phyloP scores from a whole-genome alignment of 495 filamentous ascomycete genomes.

The Mycothermus thermophilus region DNA sequence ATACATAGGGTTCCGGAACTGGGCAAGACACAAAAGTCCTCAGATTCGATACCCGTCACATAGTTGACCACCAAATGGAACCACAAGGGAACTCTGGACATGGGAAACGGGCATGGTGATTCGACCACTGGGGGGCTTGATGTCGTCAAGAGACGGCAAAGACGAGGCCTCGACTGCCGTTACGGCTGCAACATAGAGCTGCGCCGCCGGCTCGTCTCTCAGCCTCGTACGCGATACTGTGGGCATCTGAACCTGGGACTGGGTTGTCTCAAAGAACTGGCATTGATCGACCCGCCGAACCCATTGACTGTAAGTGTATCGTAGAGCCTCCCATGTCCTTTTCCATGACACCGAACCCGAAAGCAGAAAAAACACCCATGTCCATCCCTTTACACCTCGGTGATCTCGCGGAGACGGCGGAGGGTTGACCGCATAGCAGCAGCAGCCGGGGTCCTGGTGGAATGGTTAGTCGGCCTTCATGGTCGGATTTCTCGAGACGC shows the following conservation, averaged over 20 bases:
- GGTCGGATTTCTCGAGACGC: background rate
- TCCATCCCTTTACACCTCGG: constrained; percentile 60
- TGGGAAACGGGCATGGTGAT: constrained; percentile 5
- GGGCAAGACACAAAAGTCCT: no score
- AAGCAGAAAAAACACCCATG: constrained; percentile 17
- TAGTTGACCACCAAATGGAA: no score
- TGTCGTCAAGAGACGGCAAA: constrained; percentile 6
- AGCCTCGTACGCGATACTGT: constrained; percentile 7
- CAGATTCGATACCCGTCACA: no score
- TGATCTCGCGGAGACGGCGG: constrained; percentile 92
- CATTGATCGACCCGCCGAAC: constrained; percentile 23
- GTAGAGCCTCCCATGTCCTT: constrained; percentile 24
- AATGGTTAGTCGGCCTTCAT: constrained; percentile 14
- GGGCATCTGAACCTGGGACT: constrained; percentile 8
- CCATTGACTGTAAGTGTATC: constrained; percentile 20
- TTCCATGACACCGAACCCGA: constrained; percentile 26
- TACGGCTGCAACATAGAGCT: constrained; percentile 6
- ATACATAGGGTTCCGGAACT: no score
- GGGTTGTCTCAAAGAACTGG: constrained; percentile 23
- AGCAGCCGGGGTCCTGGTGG: constrained; percentile 73
- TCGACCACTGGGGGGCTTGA: constrained; percentile 7
- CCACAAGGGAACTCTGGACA: no score
- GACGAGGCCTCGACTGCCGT: constrained; percentile 5
- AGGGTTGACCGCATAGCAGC: constrained; percentile 95
- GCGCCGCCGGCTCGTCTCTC: constrained; percentile 2